Evolutionary conservation across 495 filamentous ascomycete genomes (phyloP).

Genomic region (Hypoxylon fuscum): DNA sequence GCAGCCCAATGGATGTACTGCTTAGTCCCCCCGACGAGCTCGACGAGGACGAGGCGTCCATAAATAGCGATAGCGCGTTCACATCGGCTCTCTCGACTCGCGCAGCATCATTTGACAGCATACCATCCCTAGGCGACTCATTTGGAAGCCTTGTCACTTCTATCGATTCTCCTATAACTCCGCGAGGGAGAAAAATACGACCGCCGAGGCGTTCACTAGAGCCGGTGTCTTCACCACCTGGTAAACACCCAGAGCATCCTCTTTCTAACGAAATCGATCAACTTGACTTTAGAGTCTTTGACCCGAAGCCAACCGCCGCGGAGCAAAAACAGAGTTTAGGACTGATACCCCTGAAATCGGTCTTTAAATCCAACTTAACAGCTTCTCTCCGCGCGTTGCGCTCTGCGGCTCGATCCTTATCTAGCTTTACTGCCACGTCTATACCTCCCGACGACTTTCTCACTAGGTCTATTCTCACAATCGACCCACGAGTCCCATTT

Average conservation of each 20-base stretch:
- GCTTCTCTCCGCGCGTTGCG: conserved; percentile 88
- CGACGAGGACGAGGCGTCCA: conserved; percentile 53
- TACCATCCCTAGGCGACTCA: conserved; percentile 57
- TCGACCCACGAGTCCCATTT: conserved; percentile 75
- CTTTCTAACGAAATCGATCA: conserved; percentile 54
- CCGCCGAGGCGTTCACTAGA: conserved; percentile 55
- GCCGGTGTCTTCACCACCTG: conserved; percentile 54
- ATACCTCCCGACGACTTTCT: conserved; percentile 89
- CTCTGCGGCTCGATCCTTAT: conserved; percentile 84
- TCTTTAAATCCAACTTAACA: conserved; percentile 93
- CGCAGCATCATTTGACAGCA: conserved; percentile 58
- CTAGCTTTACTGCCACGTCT: conserved; percentile 74
- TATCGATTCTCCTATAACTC: conserved; percentile 50
- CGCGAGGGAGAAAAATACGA: conserved; percentile 45
- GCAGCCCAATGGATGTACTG: conserved; percentile 61
- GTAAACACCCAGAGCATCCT: conserved; percentile 54
- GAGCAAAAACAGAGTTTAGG: conserved; percentile 50
- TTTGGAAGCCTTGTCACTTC: conserved; percentile 51
- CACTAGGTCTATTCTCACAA: conserved; percentile 82
- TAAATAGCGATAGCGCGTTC: conserved; percentile 54
- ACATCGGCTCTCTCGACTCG: conserved; percentile 53
- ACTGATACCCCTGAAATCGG: conserved; percentile 56
- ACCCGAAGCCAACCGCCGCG: conserved; percentile 29
- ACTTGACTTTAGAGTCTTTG: conserved; percentile 59
- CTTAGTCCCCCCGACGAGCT: conserved; percentile 64